These are phyloP conservation scores for Skeletonema grethae DNA, from an alignment of 108 stramenopile genomes.

Conservation along the genomic window DNA sequence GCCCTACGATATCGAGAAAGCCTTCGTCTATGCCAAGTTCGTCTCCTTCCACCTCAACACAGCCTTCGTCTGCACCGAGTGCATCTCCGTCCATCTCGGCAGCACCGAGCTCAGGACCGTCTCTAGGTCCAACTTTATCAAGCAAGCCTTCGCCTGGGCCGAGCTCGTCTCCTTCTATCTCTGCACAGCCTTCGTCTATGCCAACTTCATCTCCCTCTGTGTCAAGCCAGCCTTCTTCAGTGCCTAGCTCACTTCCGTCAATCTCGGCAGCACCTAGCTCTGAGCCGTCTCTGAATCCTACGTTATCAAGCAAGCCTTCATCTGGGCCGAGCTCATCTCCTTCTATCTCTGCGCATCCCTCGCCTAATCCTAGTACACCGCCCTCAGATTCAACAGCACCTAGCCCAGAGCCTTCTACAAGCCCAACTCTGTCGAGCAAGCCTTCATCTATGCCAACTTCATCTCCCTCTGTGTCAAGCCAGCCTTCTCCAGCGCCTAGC, in stretches of 20 bases:
- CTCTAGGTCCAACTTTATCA: neutral
- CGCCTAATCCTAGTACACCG: neutral
- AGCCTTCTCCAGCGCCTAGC: neutral
- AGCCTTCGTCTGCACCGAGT: neutral
- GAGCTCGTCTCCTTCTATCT: neutral
- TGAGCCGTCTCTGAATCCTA: neutral
- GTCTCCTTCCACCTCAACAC: neutral
- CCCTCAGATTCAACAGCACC: neutral
- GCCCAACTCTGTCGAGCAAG: neutral
- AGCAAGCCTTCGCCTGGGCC: neutral
- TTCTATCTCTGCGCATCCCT: neutral
- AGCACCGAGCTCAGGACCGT: neutral
- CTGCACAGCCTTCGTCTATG: neutral
- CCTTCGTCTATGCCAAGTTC: neutral
- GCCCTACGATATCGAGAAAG: neutral
- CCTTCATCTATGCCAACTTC: neutral
- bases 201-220: neutral
- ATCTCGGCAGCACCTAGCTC: neutral
- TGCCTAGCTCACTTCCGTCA: neutral
- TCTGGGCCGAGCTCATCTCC: neutral
- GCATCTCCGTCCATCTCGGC: neutral
- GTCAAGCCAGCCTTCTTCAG: neutral
- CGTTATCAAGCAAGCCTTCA: neutral
- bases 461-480: neutral
- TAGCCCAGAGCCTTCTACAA: too few relatives aligned